Base-by-base conservation (phyloP, 2,329 filamentous ascomycete species). In the Zymoseptoria ardabiliae region DNA sequence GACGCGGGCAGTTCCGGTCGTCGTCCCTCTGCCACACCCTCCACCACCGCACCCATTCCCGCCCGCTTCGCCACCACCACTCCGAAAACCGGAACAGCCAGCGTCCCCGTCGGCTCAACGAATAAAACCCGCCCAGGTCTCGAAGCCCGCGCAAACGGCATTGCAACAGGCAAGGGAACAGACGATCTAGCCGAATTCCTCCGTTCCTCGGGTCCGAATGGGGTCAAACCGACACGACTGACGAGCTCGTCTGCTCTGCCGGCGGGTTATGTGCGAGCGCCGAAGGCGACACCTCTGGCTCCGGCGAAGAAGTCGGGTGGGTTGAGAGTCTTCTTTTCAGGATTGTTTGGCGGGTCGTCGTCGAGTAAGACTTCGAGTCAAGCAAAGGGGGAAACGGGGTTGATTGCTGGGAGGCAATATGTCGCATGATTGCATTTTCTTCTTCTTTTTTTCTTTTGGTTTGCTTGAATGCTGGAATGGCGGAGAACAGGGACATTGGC, bases 141-240 rank as follows among this genome's bases (percentile, higher is more conserved):
- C 28, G 56, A 62, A 52, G 60, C 62, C 4, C 62, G 58, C 23
- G 50, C 55, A 23, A 55, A 49, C 23, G 58, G 50, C 20, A 53
- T 55, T 28, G 53, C 56, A 19, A 58, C 48, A 19, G 61, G 58
- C 41, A n/a, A 13, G 35, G 35, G 35, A 17, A 62, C 62, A 10
- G 50, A 53, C 48, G 63, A 66, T 54, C 61, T 65, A 3, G 63
- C 65, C 7, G 63, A 65, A 19, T 65, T 63, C 30, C 50, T 65
- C 28, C 41, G 61, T 13, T 62, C 57, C 28, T 58, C 59, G 20
- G 63, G 58, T 25, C 63, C 65, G 4, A 41, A 1, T 5, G 35
- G 35, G 7, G 35, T 5, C 13, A 45, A n/a, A 17, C 13, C 35
- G 13, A 45, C 4, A n/a, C 13, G 11, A n/a, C 6, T 4, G 35